A percentile compares a stretch with the other conserved stretches of the same genome.
Evolutionary conservation across 169 alveolate species (phyloP).

Genomic region (Plasmodium cynomolgi): DNA sequence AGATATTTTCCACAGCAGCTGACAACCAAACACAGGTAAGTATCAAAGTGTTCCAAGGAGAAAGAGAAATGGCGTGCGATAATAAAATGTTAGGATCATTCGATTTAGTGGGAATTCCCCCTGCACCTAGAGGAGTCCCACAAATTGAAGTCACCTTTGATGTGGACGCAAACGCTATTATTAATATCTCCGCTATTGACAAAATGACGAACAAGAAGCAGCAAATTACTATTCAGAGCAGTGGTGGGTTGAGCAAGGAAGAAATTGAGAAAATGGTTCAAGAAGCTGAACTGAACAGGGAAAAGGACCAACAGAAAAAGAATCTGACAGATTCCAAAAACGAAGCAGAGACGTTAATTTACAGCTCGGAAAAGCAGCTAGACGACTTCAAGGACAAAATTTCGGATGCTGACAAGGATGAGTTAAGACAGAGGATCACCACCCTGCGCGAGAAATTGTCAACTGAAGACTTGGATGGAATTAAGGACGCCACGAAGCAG

Average conservation of each 20-base stretch:
- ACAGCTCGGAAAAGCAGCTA: constrained; percentile 92
- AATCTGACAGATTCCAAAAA: constrained; percentile 94
- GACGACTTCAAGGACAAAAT: constrained; percentile 91
- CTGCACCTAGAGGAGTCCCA: constrained; percentile 98
- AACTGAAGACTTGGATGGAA: constrained; percentile 87
- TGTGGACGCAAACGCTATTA: constrained; percentile 98
- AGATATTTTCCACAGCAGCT: constrained; percentile 98
- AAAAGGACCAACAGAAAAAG: constrained; percentile 94
- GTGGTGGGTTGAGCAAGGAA: constrained; percentile 95
- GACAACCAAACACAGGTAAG: constrained; percentile 98
- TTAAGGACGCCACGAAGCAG: constrained; percentile 88
- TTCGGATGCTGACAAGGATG: constrained; percentile 88
- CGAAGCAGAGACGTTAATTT: constrained; percentile 93
- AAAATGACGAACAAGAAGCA: constrained; percentile 97
- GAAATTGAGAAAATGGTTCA: constrained; percentile 96
- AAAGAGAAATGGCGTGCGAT: constrained; percentile 98
- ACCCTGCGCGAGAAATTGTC: constrained; percentile 85
- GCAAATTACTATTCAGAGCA: constrained; percentile 96
- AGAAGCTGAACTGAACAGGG: constrained; percentile 96
- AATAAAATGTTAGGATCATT: constrained; percentile 98
- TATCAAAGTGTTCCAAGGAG: constrained; percentile 99
- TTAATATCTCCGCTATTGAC: constrained; percentile 97
- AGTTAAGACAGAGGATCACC: constrained; percentile 85
- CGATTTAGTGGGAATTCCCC: constrained; percentile 98
- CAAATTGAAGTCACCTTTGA: constrained; percentile 97